A percentile compares a stretch with the other conserved stretches of the same genome.
These are phyloP conservation scores for Penicillium thymicola DNA, from an alignment of 2,329 filamentous ascomycete genomes.

Conservation along the genomic window DNA sequence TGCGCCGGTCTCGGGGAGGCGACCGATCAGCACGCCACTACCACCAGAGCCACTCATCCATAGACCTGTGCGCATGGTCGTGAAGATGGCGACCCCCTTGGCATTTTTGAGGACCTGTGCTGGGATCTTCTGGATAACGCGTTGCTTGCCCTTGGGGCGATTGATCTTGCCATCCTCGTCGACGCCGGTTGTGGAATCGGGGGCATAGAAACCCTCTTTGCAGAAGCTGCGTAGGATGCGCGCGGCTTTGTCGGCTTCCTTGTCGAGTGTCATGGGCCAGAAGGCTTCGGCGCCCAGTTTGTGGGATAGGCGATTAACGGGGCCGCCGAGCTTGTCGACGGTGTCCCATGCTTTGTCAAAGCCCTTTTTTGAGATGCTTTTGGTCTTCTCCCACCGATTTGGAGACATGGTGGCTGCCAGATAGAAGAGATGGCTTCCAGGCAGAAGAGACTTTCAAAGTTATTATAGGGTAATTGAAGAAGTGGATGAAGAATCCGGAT, in stretches of 20 bases:
- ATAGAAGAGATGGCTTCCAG: not conserved
- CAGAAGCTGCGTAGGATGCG: constrained; percentile 88
- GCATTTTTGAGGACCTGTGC: constrained; percentile 81
- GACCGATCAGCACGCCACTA: constrained; percentile 79
- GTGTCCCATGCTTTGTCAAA: constrained; percentile 71
- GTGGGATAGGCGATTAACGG: constrained; percentile 78
- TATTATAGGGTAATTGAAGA: not conserved
- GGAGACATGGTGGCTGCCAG: constrained; percentile 39
- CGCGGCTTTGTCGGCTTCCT: constrained; percentile 87
- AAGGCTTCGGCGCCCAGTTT: constrained; percentile 78
- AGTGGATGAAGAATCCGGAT: not conserved
- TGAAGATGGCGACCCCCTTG: constrained; percentile 88
- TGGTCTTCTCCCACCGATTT: constrained; percentile 56
- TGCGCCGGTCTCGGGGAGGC: constrained; percentile 72
- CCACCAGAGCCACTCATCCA: constrained; percentile 91
- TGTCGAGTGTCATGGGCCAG: constrained; percentile 80
- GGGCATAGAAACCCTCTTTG: constrained; percentile 69
- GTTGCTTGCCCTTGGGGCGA: constrained; percentile 59
- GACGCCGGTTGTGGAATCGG: constrained; percentile 50
- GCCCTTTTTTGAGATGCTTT: constrained; percentile 56
- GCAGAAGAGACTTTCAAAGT: not conserved
- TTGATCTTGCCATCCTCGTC: constrained; percentile 47
- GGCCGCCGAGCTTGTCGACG: constrained; percentile 67
- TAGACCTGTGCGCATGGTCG: constrained; percentile 88
- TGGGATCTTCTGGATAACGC: constrained; percentile 78